Evolutionary conservation across 2,329 filamentous ascomycete species (phyloP).

Genomic region (Pochonia chlamydosporia): DNA sequence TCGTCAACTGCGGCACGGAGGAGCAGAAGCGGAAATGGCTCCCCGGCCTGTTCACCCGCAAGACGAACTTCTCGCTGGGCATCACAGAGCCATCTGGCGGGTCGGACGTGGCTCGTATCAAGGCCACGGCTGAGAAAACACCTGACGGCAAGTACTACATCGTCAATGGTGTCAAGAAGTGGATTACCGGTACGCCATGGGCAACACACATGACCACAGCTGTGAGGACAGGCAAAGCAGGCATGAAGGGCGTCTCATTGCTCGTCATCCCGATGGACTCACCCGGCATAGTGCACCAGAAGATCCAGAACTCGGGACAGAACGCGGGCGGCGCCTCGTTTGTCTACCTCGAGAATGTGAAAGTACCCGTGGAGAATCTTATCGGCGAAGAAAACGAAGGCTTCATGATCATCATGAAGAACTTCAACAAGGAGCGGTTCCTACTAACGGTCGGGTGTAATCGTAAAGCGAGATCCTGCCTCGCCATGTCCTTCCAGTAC

Average conservation of each 20-base stretch:
- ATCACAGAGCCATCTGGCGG: conserved; percentile 59
- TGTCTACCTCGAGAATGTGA: conserved; percentile 49
- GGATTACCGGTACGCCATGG: conserved; percentile 59
- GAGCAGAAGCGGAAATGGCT: conserved; percentile 45
- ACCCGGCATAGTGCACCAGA: conserved; percentile 42
- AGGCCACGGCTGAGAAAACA: conserved; percentile 47
- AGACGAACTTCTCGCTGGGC: conserved; percentile 56
- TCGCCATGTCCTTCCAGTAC: conserved; percentile 46
- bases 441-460: conserved; percentile 51
- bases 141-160: conserved; percentile 45
- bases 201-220: conserved; percentile 58
- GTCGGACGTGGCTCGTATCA: conserved; percentile 59
- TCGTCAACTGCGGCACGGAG: conserved; percentile 56
- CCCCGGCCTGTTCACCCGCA: conserved; percentile 50
- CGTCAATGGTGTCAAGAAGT: conserved; percentile 64
- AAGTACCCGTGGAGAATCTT: conserved; percentile 35
- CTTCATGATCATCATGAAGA: conserved; percentile 50
- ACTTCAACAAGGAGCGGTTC: conserved; percentile 56
- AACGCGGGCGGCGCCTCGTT: conserved; percentile 56
- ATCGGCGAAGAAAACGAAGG: conserved; percentile 49
- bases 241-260: conserved; percentile 48
- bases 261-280: conserved; percentile 48
- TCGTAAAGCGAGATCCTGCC: conserved; percentile 50
- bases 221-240: conserved; percentile 51
- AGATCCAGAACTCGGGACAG: conserved; percentile 61